Percentiles rank a stretch among this genome's conserved stretches.
Evolutionary conservation across 139 green algal species (phyloP).

Genomic region (Micractinium sp.): DNA sequence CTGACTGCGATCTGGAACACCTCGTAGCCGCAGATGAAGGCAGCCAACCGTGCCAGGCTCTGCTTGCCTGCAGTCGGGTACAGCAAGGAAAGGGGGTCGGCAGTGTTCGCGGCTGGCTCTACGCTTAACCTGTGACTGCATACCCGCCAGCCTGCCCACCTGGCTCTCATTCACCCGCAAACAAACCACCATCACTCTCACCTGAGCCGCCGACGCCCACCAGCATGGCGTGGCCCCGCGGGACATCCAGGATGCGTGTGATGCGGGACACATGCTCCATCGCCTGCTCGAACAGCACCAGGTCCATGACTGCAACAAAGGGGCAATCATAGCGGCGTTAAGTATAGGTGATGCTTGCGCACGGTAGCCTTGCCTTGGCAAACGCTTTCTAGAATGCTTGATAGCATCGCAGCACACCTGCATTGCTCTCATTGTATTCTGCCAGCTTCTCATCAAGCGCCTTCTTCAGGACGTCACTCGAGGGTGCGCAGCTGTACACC

Average conservation of each 20-base stretch:
- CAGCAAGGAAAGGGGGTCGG: too few relatives aligned
- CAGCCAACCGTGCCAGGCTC: constrained; percentile 32
- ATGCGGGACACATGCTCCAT: constrained; percentile 87
- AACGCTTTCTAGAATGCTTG: too few relatives aligned
- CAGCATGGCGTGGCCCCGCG: constrained; percentile 87
- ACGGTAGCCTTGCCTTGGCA: background rate
- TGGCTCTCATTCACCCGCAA: background rate
- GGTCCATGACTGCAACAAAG: constrained; percentile 71
- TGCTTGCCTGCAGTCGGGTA: constrained; percentile 33
- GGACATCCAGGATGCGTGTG: constrained; percentile 81
- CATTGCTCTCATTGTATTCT: constrained; percentile 92
- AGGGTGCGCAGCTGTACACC: constrained; percentile 57
- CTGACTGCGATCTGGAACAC: constrained; percentile 86
- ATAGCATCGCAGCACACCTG: constrained; percentile 39
- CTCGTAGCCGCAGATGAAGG: constrained; percentile 55
- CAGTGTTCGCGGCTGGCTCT: background rate
- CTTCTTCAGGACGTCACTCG: constrained; percentile 68
- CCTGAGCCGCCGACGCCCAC: constrained; percentile 85
- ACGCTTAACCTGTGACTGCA: background rate
- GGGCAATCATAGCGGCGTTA: background rate
- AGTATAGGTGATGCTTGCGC: background rate
- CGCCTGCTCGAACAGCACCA: constrained; percentile 89
- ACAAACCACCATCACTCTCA: constrained; percentile 53
- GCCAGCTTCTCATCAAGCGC: constrained; percentile 80
- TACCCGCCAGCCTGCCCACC: background rate